Conservation (phyloP, 306 rosid genomes). For the Prunus mira region DNA sequence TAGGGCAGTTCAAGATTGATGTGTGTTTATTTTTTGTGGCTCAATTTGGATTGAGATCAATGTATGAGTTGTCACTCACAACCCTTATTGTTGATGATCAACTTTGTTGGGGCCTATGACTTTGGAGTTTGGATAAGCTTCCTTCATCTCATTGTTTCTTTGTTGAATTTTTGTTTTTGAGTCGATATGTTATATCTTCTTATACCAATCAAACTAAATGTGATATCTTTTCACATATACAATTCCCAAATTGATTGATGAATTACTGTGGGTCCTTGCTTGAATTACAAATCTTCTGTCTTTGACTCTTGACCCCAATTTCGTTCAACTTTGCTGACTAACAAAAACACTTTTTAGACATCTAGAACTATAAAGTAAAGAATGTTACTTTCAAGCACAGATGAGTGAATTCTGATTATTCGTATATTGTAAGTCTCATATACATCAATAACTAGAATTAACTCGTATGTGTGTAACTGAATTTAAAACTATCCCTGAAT, state of each 20-base stretch:
- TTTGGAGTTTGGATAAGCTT: background rate
- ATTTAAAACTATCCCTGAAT: background rate
- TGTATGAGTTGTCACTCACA: conserved; percentile 1
- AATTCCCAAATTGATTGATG: background rate
- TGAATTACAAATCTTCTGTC: background rate
- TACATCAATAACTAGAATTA: too few relatives aligned
- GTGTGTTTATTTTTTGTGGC: background rate
- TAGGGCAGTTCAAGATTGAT: background rate
- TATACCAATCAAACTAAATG: background rate
- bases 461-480: too few relatives aligned
- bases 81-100: background rate
- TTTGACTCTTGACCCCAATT: conserved; percentile 3
- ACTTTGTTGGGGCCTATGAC: background rate
- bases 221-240: background rate
- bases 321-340: background rate
- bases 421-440: too few relatives aligned
- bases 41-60: background rate
- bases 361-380: too few relatives aligned
- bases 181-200: background rate
- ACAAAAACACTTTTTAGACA: background rate
- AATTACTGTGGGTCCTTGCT: conserved; percentile 4
- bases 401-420: too few relatives aligned
- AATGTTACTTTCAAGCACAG: too few relatives aligned
- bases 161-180: background rate
- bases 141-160: background rate